phyloP scores from a whole-genome alignment of 2,329 filamentous ascomycete genomes.

The Ceratocystis destructans region DNA sequence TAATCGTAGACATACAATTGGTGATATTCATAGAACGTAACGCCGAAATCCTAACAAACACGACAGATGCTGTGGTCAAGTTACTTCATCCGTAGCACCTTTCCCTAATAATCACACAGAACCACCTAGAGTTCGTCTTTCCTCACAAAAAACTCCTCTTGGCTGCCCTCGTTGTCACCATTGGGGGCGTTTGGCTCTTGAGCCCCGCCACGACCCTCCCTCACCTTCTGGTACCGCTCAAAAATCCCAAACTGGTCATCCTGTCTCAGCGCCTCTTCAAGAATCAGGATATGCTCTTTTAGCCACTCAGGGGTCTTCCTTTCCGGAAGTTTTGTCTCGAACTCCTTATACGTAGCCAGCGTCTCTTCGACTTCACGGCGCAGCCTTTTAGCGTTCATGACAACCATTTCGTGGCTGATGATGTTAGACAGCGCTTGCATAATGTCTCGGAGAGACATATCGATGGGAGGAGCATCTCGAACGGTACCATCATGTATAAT shows the following conservation, averaged over 20 bases:
- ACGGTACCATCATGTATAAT: background rate
- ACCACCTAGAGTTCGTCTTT: constrained; percentile 35
- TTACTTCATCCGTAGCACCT: background rate
- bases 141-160: constrained; percentile 37
- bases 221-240: background rate
- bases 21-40: background rate
- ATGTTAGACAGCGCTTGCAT: constrained; percentile 39
- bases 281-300: constrained; percentile 20
- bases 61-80: background rate
- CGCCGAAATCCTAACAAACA: background rate
- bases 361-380: constrained; percentile 10
- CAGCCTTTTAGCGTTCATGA: constrained; percentile 34
- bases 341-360: constrained; percentile 20
- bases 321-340: constrained; percentile 23
- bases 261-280: constrained; percentile 54
- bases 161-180: constrained; percentile 29
- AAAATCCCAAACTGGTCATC: constrained; percentile 20
- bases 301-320: constrained; percentile 19
- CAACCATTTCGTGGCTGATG: constrained; percentile 52
- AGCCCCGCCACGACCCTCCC: background rate
- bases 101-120: background rate
- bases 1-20: too few species aligned
- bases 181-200: background rate
- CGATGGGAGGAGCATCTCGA: background rate
- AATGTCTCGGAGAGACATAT: background rate